A percentile compares a stretch with the other conserved stretches of the same genome.
These are phyloP conservation scores for Parsonsia alboflavescens DNA, from an alignment of 257 asterid species.

Conservation along the genomic window DNA sequence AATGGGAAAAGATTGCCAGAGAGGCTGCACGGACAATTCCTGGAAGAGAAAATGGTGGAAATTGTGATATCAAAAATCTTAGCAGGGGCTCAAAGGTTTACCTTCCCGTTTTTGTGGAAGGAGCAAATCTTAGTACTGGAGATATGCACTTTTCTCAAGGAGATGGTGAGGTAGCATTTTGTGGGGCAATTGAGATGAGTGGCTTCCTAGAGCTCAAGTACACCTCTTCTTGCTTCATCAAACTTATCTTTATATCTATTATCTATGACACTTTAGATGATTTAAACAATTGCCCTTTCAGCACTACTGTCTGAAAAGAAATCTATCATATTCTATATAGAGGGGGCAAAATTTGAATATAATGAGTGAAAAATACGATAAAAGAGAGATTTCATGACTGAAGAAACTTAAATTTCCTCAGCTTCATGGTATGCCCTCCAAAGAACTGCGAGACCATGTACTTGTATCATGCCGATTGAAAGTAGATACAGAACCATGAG, in stretches of 20 bases:
- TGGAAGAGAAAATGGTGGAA: conserved; percentile 96
- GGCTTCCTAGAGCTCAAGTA: conserved; percentile 99
- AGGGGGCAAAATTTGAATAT: background rate
- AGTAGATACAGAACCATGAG: too few species aligned
- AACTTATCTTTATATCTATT: background rate
- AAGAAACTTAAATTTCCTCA: background rate
- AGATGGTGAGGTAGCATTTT: conserved; percentile 89
- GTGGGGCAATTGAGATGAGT: conserved; percentile 98
- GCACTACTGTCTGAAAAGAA: background rate
- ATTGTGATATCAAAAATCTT: conserved; percentile 89
- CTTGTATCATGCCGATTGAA: too few species aligned
- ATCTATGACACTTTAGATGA: background rate
- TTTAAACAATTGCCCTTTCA: background rate
- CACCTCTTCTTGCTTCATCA: conserved; percentile 16
- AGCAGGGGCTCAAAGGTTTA: conserved; percentile 90
- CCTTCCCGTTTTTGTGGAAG: conserved; percentile 94
- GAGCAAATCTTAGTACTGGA: conserved; percentile 94
- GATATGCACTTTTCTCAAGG: conserved; percentile 99
- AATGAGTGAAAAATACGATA: background rate
- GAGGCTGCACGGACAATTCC: conserved; percentile 96
- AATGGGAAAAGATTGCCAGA: conserved; percentile 77
- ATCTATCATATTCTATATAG: background rate
- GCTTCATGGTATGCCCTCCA: background rate
- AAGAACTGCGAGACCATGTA: too few species aligned
- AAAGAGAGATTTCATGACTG: background rate